phyloP scores from a whole-genome alignment of 257 asterid species.

The Eucommia ulmoides region DNA sequence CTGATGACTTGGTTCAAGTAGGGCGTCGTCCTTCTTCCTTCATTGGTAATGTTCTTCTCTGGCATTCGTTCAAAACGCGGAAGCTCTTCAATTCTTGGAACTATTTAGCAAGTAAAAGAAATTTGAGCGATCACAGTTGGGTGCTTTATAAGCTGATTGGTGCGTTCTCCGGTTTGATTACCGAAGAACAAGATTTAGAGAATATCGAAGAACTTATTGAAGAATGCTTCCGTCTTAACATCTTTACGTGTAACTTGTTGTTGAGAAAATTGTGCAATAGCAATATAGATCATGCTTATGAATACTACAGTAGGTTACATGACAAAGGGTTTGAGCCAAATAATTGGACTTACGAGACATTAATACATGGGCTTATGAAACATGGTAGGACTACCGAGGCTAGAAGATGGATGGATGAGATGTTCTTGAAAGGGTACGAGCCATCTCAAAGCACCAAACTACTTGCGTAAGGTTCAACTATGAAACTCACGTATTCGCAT shows the following conservation, averaged over 20 bases:
- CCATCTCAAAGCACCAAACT: background rate
- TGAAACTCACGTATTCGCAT: no score
- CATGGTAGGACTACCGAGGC: slow-evolving; percentile 54
- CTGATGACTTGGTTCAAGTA: slow-evolving; percentile 41
- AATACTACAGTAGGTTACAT: slow-evolving; percentile 24
- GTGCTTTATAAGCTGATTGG: slow-evolving; percentile 52
- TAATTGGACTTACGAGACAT: slow-evolving; percentile 49
- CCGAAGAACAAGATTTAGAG: slow-evolving; percentile 22
- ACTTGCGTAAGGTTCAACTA: no score
- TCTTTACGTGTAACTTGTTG: background rate
- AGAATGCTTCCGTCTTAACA: background rate
- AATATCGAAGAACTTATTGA: slow-evolving; percentile 36
- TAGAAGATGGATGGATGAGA: slow-evolving; percentile 36
- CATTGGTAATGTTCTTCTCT: slow-evolving; percentile 63
- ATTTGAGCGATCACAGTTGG: slow-evolving; percentile 30
- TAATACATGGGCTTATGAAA: slow-evolving; percentile 44
- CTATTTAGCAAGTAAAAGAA: slow-evolving; percentile 31
- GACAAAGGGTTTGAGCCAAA: slow-evolving; percentile 60
- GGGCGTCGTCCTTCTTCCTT: slow-evolving; percentile 63
- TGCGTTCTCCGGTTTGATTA: slow-evolving; percentile 37
- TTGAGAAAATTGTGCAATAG: slow-evolving; percentile 40
- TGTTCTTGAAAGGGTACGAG: slow-evolving; percentile 12
- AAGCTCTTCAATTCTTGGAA: slow-evolving; percentile 20
- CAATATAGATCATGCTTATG: slow-evolving; percentile 30
- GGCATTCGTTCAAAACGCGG: slow-evolving; percentile 38